Conservation (phyloP, 2,329 filamentous ascomycete species). For the Colletotrichum graminicola region DNA sequence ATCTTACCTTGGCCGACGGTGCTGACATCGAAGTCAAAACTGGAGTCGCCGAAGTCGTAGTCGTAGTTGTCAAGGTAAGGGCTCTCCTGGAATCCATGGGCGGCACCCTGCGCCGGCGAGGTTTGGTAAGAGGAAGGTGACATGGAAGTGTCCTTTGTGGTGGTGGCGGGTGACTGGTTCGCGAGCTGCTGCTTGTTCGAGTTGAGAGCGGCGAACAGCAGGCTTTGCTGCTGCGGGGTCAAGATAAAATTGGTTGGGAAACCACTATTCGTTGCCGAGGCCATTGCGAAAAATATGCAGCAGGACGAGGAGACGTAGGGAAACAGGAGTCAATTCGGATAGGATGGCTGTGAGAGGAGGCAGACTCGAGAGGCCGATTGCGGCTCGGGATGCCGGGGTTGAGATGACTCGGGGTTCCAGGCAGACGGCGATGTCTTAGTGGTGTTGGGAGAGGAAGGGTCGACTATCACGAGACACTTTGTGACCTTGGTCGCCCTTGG, state of each 20-base stretch:
- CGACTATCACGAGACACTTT: conserved; percentile 6
- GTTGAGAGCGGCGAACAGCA: conserved; percentile 81
- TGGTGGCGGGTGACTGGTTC: conserved; percentile 52
- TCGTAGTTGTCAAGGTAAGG: conserved; percentile 85
- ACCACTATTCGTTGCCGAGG: conserved; percentile 60
- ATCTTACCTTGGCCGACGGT: conserved; percentile 67
- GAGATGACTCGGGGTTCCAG: conserved; percentile 20
- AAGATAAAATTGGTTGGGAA: conserved; percentile 72
- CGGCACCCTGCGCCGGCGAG: conserved; percentile 60
- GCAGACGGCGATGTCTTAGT: conserved; percentile 13
- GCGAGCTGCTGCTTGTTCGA: conserved; percentile 69
- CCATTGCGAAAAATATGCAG: conserved; percentile 55
- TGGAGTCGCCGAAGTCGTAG: conserved; percentile 81
- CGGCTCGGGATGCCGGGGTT: conserved; percentile 37
- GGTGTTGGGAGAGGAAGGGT: conserved; percentile 1
- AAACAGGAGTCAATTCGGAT: conserved; percentile 26
- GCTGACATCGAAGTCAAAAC: conserved; percentile 78
- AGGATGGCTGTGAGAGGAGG: conserved; percentile 26
- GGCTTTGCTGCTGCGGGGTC: conserved; percentile 80
- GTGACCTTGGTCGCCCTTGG: conserved; percentile 17
- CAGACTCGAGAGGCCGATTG: conserved; percentile 39
- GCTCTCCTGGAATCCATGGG: conserved; percentile 75
- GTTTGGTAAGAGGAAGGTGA: conserved; percentile 63
- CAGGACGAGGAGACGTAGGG: conserved; percentile 23
- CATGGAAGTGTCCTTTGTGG: conserved; percentile 57